Conservation (phyloP, 352 stramenopile species). For the Aphanomyces euteiches region DNA sequence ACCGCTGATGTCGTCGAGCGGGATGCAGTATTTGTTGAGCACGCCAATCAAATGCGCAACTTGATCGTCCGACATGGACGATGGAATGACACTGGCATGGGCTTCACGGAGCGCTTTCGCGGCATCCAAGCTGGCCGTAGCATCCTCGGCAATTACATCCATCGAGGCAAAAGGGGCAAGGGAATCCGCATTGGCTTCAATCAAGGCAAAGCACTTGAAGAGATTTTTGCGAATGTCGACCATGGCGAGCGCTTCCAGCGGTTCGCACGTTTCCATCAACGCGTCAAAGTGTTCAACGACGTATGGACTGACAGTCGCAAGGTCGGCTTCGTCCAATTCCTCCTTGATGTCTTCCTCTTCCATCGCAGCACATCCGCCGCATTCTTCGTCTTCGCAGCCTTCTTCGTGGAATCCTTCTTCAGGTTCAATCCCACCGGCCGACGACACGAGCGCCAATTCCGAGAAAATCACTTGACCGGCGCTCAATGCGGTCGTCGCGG, state of each 20-base stretch:
- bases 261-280: conserved; percentile 13
- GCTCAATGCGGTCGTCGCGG: conserved; percentile 38
- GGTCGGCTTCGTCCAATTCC: conserved; percentile 12
- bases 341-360: not conserved
- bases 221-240: conserved; percentile 25
- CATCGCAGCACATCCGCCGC: conserved; percentile 13
- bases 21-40: conserved; percentile 72
- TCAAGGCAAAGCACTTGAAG: conserved; percentile 26
- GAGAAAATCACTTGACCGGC: conserved; percentile 70
- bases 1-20: conserved; percentile 66
- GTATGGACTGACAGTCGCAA: not conserved
- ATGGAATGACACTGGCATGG: conserved; percentile 51
- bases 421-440: conserved; percentile 52
- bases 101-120: conserved; percentile 46
- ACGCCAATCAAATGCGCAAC: conserved; percentile 65
- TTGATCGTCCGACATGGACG: conserved; percentile 54
- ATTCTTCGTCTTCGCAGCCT: conserved; percentile 25
- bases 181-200: conserved; percentile 30
- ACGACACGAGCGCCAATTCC: conserved; percentile 61
- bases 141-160: conserved; percentile 42
- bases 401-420: conserved; percentile 31
- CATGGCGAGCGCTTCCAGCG: not conserved
- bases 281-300: conserved; percentile 14
- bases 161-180: not conserved
- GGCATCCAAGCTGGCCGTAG: conserved; percentile 41